Evolutionary conservation across 805 yeast genomes (phyloP).

Genomic region (Millerozyma acaciae): DNA sequence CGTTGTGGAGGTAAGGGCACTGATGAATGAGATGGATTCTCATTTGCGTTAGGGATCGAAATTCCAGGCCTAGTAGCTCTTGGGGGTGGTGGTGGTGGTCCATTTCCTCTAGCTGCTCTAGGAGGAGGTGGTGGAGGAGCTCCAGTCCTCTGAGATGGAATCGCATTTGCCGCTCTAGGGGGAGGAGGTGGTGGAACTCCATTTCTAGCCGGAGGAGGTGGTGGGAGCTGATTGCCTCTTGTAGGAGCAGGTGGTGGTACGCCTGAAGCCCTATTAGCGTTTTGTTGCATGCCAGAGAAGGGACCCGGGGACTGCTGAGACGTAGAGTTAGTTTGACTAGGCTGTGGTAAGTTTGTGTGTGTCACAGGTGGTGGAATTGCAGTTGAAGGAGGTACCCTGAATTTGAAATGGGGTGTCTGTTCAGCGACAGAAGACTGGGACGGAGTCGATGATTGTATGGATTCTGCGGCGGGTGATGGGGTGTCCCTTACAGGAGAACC

Average conservation of each 20-base stretch:
- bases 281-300: conserved; percentile 1
- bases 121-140: conserved; percentile 33
- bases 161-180: conserved; percentile 9
- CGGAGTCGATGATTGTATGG: conserved; percentile 8
- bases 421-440: conserved; percentile 9
- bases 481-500: conserved; percentile 13
- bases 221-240: conserved; percentile 13
- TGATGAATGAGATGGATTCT: background rate
- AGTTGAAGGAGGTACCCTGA: conserved; percentile 36
- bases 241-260: conserved; percentile 17
- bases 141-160: conserved; percentile 10
- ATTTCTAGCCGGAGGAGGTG: conserved; percentile 16
- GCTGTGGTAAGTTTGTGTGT: conserved; percentile 17
- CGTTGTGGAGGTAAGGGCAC: background rate
- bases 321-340: conserved; percentile 6
- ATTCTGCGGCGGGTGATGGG: conserved; percentile 2
- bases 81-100: conserved; percentile 25
- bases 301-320: conserved; percentile 2
- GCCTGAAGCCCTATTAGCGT: background rate
- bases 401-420: conserved; percentile 14
- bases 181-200: conserved; percentile 18
- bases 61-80: conserved; percentile 15
- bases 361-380: conserved; percentile 28
- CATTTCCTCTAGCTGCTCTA: conserved; percentile 15
- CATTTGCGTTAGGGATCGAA: conserved; percentile 6